These are phyloP conservation scores for Theileria annulata DNA, from an alignment of 169 alveolate genomes.

Conservation along the genomic window DNA sequence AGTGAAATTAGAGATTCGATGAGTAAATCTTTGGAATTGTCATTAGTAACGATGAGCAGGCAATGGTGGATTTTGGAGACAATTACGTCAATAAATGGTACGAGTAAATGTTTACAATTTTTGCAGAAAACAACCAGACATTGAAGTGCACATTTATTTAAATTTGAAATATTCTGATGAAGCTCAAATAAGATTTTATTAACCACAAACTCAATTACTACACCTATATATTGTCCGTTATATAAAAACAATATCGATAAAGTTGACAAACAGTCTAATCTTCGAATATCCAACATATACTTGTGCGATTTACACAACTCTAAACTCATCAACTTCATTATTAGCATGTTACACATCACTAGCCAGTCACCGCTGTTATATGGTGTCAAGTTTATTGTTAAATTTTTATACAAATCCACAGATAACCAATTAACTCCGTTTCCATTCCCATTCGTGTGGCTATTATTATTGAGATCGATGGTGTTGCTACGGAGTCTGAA, in stretches of 20 bases:
- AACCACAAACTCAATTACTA: slow-evolving; percentile 47
- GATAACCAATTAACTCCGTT: slow-evolving; percentile 4
- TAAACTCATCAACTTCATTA: slow-evolving; percentile 39
- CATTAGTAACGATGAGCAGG: slow-evolving; percentile 31
- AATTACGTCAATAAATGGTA: slow-evolving; percentile 45
- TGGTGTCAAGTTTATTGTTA: slow-evolving; percentile 17
- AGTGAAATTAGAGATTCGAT: slow-evolving; percentile 55
- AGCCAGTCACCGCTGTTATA: slow-evolving; percentile 37
- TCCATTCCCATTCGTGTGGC: not conserved
- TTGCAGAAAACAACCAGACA: slow-evolving; percentile 56
- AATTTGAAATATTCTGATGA: slow-evolving; percentile 15
- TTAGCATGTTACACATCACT: slow-evolving; percentile 15
- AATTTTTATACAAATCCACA: slow-evolving; percentile 15
- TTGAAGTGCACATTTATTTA: slow-evolving; percentile 35
- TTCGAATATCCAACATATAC: slow-evolving; percentile 49
- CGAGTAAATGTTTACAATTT: slow-evolving; percentile 25
- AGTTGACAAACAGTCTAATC: slow-evolving; percentile 37
- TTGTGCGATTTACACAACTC: slow-evolving; percentile 48
- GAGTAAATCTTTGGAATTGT: slow-evolving; percentile 29
- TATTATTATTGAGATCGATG: slow-evolving; percentile 29
- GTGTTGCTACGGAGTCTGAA: slow-evolving; percentile 46
- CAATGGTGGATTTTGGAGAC: slow-evolving; percentile 41
- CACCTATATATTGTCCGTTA: slow-evolving; percentile 38
- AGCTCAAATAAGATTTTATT: slow-evolving; percentile 20
- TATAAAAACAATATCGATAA: slow-evolving; percentile 38